Percentiles rank a stretch among this genome's conserved stretches.
Evolutionary conservation across 2,329 filamentous ascomycete species (phyloP).

Genomic region (Pyrenochaeta sp.): DNA sequence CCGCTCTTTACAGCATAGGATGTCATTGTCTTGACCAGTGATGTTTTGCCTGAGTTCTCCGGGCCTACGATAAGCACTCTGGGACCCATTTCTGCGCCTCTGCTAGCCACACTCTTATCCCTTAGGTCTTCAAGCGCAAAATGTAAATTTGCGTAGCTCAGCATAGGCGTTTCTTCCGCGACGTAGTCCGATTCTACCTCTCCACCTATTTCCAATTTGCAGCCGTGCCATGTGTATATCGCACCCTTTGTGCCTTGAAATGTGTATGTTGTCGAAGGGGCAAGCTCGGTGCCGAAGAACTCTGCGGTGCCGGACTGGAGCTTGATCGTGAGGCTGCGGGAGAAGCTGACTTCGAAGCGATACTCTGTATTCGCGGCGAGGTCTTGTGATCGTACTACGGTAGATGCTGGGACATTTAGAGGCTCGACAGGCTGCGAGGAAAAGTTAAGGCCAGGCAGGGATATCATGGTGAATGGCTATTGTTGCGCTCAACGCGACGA

Average conservation of each 20-base stretch:
- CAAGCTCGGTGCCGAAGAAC: conserved; percentile 93
- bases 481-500: background rate
- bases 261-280: conserved; percentile 77
- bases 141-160: conserved; percentile 83
- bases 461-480: conserved; percentile 39
- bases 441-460: conserved; percentile 57
- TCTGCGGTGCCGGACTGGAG: conserved; percentile 85
- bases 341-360: conserved; percentile 51
- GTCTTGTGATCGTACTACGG: conserved; percentile 47
- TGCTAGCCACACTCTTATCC: conserved; percentile 59
- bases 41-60: conserved; percentile 82
- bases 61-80: conserved; percentile 85
- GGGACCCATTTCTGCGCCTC: conserved; percentile 65
- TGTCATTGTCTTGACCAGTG: conserved; percentile 76
- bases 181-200: conserved; percentile 72
- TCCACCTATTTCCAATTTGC: conserved; percentile 79
- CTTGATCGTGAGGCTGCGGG: conserved; percentile 55
- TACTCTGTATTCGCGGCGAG: conserved; percentile 56
- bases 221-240: conserved; percentile 92
- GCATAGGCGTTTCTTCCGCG: conserved; percentile 82
- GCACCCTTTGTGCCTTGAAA: conserved; percentile 85
- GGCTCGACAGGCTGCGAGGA: conserved; percentile 39
- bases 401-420: conserved; percentile 28
- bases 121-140: conserved; percentile 81
- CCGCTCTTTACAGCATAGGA: conserved; percentile 79